Evolutionary conservation across 257 asterid species (phyloP).

Genomic region (Solanum bulbocastanum): DNA sequence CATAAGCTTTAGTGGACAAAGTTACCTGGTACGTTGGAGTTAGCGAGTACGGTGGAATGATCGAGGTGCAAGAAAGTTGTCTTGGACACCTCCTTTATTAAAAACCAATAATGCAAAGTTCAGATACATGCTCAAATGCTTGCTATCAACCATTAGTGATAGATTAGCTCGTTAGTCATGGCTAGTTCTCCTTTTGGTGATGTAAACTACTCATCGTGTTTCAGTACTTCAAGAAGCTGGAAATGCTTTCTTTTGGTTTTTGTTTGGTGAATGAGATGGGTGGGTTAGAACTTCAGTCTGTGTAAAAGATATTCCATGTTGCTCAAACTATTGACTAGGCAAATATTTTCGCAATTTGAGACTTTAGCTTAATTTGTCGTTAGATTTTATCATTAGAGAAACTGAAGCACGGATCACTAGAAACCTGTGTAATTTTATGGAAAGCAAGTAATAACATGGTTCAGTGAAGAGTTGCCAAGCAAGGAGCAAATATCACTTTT

Average conservation of each 20-base stretch:
- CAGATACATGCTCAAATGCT: not conserved
- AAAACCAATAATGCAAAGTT: not conserved
- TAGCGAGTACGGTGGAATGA: not conserved
- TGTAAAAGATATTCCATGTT: not conserved
- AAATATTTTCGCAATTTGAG: not conserved
- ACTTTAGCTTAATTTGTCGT: not conserved
- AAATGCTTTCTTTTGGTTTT: not conserved
- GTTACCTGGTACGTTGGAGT: not conserved
- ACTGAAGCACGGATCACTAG: not conserved
- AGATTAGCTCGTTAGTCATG: not conserved
- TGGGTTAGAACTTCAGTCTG: not conserved
- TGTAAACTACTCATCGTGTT: not conserved
- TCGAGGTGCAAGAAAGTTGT: not conserved
- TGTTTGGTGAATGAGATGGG: not conserved
- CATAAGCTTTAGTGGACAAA: not conserved
- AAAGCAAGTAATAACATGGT: not conserved
- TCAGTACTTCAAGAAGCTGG: not conserved
- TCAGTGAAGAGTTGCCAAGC: not conserved
- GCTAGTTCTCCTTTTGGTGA: not conserved
- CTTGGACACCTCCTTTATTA: not conserved
- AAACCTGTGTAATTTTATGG: not conserved
- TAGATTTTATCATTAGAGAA: not conserved
- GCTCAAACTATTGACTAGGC: not conserved
- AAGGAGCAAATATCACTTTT: not conserved
- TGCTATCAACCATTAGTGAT: not conserved